phyloP scores from a whole-genome alignment of 768 basidiomycete species.

The Tulasnella sp. region DNA sequence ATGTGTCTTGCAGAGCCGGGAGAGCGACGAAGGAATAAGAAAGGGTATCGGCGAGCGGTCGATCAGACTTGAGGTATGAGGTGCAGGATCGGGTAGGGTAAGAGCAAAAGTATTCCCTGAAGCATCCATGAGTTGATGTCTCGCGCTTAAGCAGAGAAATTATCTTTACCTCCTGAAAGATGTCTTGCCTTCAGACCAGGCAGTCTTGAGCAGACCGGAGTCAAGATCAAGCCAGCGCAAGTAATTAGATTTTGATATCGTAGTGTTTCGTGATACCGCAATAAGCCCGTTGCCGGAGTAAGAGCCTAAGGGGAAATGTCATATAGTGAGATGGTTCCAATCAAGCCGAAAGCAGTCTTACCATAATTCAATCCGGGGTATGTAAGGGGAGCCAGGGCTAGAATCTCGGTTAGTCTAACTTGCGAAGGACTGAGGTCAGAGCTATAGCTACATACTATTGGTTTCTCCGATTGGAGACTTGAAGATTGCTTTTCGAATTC shows the following conservation, averaged over 20 bases:
- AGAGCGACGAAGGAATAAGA: conserved; percentile 57
- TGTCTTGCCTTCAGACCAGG: conserved; percentile 59
- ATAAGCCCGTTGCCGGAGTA: conserved; percentile 69
- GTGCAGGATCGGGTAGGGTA: conserved; percentile 62
- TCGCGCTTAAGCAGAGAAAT: neutral
- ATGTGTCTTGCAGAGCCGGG: conserved; percentile 51
- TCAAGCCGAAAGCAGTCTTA: neutral
- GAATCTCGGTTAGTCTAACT: neutral
- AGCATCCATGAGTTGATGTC: neutral
- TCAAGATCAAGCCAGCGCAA: conserved; percentile 73
- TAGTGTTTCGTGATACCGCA: conserved; percentile 53
- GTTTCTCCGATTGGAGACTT: conserved; percentile 17
- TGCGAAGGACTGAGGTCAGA: neutral
- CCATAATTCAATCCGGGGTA: conserved; percentile 28
- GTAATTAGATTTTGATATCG: conserved; percentile 50
- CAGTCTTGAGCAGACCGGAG: conserved; percentile 57
- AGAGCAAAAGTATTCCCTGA: conserved; percentile 66
- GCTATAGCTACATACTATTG: neutral
- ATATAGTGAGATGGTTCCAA: neutral
- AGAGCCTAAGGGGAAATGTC: conserved; percentile 54
- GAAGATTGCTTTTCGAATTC: conserved; percentile 16
- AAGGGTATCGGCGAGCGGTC: conserved; percentile 40
- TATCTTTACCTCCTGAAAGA: conserved; percentile 52
- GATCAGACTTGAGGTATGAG: conserved; percentile 56
- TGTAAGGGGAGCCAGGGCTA: conserved; percentile 26